Evolutionary conservation across 805 yeast species (phyloP), one percentile per base, ranked within the genome.

Genomic region (Pichia exigua): DNA sequence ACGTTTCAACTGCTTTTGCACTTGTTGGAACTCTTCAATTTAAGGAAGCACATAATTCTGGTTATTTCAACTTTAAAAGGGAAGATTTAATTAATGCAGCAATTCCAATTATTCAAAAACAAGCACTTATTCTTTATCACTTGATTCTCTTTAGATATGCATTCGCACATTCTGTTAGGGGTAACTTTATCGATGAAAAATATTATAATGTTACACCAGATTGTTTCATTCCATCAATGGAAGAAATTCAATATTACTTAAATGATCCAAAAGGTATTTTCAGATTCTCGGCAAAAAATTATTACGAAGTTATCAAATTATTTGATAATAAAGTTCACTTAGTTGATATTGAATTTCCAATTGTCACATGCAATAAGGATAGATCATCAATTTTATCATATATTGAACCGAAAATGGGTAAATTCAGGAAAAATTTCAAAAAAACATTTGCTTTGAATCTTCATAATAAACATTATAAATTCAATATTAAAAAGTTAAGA

Each of bases 11-110:
- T n/a, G 21, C 44, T 10, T 26, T 42, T 26, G 28, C 44, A n/a
- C 39, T 44, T 20, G 30, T 30, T 30, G 46, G 46, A 20, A 44
- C 46, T 15, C 30, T 24, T 30, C 46, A 44, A 44, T 44, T 44
- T 30, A n/a, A 18, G 13, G 46, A 44, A 30, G 46, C 46, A 13
- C 12, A 28, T 18, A 44, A 22, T 12, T 44, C 46, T 10, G 30
- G 30, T 21, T 44, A 44, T 30, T 24, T 22, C 2, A 22, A 44
- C 15, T 44, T 44, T n/a, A 22, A 44, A 30, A 21, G 15, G 27
- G 18, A 35, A 15, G 46, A 44, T 30, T 18, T 44, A 11, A 22
- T 20, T 17, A 30, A 17, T 13, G 18, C 40, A n/a, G 46, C 46
- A 27, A 15, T 17, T 30, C n/a, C 27, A n/a, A 30, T 44, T 44